Percentiles rank a stretch among this genome's conserved stretches.
Evolutionary conservation across 2,329 filamentous ascomycete genomes (phyloP).

Genomic region (Calonectria ilicicola): DNA sequence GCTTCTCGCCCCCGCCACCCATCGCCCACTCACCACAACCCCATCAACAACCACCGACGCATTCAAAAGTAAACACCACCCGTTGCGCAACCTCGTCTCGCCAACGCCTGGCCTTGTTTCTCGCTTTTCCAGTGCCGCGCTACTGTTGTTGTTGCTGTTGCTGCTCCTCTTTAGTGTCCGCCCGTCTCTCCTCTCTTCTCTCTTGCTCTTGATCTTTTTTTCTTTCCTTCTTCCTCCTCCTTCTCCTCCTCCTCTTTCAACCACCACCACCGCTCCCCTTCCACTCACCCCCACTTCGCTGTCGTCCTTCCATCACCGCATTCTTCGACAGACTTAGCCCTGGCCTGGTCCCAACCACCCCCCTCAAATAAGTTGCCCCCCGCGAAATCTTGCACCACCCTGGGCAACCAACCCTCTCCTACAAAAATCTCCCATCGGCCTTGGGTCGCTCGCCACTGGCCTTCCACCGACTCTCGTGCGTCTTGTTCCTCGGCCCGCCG

Average conservation of each 20-base stretch:
- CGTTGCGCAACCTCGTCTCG: not conserved
- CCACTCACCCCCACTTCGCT: constrained; percentile 15
- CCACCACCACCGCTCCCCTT: constrained; percentile 3
- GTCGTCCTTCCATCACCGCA: constrained; percentile 21
- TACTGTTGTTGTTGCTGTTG: not conserved
- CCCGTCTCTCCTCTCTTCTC: not conserved
- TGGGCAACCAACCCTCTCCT: constrained; percentile 35
- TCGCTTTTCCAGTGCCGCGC: not conserved
- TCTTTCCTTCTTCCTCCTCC: not conserved
- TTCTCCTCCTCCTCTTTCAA: constrained; percentile 4
- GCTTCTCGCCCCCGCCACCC: constrained; percentile 6
- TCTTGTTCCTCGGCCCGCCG: not conserved
- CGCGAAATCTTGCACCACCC: constrained; percentile 44
- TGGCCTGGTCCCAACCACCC: constrained; percentile 30
- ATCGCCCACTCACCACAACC: constrained; percentile 1
- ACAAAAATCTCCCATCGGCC: constrained; percentile 33
- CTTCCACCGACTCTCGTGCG: constrained; percentile 11
- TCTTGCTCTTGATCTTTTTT: not conserved
- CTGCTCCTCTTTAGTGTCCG: not conserved
- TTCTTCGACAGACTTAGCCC: constrained; percentile 24
- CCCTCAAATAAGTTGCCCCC: constrained; percentile 36
- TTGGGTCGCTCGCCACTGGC: constrained; percentile 37
- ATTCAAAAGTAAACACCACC: not conserved
- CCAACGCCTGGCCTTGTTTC: not conserved
- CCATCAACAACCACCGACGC: constrained; percentile 3